Conservation (phyloP, 768 basidiomycete genomes). For the Lentinula guzmanii region DNA sequence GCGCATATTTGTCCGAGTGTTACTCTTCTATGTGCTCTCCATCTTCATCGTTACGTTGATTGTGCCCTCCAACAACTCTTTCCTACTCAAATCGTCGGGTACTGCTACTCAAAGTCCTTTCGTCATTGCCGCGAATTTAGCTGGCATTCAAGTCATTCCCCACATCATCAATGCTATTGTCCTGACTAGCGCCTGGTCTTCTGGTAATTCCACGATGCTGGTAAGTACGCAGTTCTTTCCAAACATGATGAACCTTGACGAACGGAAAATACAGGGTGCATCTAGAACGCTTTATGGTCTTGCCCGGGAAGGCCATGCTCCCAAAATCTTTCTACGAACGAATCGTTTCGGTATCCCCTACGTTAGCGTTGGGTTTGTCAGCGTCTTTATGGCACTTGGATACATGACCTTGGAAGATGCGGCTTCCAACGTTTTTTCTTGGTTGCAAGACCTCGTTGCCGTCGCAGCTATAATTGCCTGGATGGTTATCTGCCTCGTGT, state of each 20-base stretch:
- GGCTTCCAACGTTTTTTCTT: slow-evolving; percentile 4
- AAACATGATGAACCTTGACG: background rate
- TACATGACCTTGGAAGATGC: slow-evolving; percentile 3
- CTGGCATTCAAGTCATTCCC: slow-evolving; percentile 59
- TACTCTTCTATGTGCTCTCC: slow-evolving; percentile 44
- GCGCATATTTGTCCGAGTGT: slow-evolving; percentile 38
- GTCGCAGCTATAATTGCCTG: background rate
- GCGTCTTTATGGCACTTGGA: slow-evolving; percentile 14
- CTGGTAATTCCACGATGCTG: slow-evolving; percentile 44
- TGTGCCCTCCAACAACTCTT: slow-evolving; percentile 52
- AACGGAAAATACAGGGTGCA: slow-evolving; percentile 30
- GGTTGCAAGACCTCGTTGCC: slow-evolving; percentile 4
- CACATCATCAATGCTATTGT: slow-evolving; percentile 70
- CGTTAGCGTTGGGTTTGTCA: slow-evolving; percentile 27
- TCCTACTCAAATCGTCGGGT: slow-evolving; percentile 17
- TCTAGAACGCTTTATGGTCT: slow-evolving; percentile 50
- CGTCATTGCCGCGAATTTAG: slow-evolving; percentile 60
- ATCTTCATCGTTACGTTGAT: slow-evolving; percentile 62
- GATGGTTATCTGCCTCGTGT: slow-evolving; percentile 2
- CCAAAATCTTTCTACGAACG: slow-evolving; percentile 34
- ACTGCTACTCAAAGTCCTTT: slow-evolving; percentile 61
- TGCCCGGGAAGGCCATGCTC: slow-evolving; percentile 46
- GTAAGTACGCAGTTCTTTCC: background rate
- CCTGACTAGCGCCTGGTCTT: slow-evolving; percentile 69
- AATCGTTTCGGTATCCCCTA: slow-evolving; percentile 45